A percentile compares a stretch with the other conserved stretches of the same genome.
These are phyloP conservation scores for Ramaria sp. DNA, from an alignment of 768 basidiomycete genomes.

Conservation along the genomic window DNA sequence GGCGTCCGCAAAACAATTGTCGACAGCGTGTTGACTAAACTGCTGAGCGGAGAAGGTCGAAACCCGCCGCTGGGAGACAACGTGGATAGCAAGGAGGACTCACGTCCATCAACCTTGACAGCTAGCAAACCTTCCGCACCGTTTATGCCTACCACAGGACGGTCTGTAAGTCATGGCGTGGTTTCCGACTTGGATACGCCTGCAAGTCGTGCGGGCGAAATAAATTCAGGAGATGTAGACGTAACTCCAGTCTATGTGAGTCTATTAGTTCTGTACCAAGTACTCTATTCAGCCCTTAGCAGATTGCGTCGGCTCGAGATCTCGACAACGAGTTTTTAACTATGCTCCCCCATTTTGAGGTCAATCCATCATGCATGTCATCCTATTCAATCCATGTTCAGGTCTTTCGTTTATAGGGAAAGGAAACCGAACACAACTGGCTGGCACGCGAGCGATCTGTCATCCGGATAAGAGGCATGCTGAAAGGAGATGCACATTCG, in stretches of 20 bases:
- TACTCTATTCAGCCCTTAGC: slow-evolving; percentile 4
- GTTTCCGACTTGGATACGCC: not conserved
- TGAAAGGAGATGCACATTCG: slow-evolving; percentile 72
- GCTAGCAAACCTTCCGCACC: not conserved
- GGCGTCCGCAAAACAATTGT: slow-evolving; percentile 80
- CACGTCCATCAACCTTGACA: slow-evolving; percentile 29
- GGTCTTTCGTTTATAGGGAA: slow-evolving; percentile 48
- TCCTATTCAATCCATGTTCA: not conserved
- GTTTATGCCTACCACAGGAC: not conserved
- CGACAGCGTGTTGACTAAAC: slow-evolving; percentile 63
- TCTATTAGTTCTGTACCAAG: slow-evolving; percentile 2
- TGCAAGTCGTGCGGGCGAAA: not conserved
- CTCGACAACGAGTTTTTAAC: slow-evolving; percentile 73
- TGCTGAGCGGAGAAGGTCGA: slow-evolving; percentile 35
- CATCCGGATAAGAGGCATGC: slow-evolving; percentile 75
- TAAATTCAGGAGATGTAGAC: slow-evolving; percentile 20
- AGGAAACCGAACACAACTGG: slow-evolving; percentile 97
- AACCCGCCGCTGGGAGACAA: slow-evolving; percentile 17
- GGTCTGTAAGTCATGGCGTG: not conserved
- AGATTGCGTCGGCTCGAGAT: slow-evolving; percentile 82
- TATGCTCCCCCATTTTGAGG: slow-evolving; percentile 78
- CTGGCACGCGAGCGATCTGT: slow-evolving; percentile 67
- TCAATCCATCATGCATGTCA: slow-evolving; percentile 20
- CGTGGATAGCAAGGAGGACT: slow-evolving; percentile 32
- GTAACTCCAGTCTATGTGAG: slow-evolving; percentile 64